Evolutionary conservation across 2,329 filamentous ascomycete genomes (phyloP).

Genomic region (Fusarium albosuccineum): DNA sequence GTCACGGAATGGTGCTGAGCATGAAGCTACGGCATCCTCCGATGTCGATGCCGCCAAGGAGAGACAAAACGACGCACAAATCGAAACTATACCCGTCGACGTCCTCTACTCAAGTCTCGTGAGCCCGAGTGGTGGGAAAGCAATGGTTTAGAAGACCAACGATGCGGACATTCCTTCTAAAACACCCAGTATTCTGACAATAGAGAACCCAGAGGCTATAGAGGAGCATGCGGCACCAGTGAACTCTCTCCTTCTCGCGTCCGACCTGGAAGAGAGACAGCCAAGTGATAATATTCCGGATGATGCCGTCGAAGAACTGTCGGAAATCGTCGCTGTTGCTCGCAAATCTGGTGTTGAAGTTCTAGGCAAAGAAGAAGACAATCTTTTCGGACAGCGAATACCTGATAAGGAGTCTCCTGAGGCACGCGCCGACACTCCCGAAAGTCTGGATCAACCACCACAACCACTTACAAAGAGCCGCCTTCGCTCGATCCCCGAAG

Average conservation of each 20-base stretch:
- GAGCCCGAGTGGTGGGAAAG: conserved; percentile 17
- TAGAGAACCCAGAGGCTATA: not conserved
- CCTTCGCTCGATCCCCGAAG: conserved; percentile 23
- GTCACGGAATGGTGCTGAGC: not conserved
- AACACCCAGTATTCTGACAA: conserved; percentile 5
- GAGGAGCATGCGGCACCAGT: not conserved
- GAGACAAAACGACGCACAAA: not conserved
- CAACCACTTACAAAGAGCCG: conserved; percentile 27
- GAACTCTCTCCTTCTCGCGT: not conserved
- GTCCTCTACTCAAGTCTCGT: conserved; percentile 25
- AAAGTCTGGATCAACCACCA: conserved; percentile 2
- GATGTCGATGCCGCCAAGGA: not conserved
- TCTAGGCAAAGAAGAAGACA: not conserved
- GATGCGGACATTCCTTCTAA: conserved; percentile 9
- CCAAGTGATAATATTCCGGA: not conserved
- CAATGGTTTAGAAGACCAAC: conserved; percentile 32
- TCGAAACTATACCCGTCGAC: conserved; percentile 1
- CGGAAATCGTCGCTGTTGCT: not conserved
- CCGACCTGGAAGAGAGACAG: not conserved
- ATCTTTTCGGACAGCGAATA: not conserved
- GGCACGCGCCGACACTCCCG: not conserved
- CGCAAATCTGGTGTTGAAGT: not conserved
- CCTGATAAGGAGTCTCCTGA: not conserved
- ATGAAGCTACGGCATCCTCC: not conserved
- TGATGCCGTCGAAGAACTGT: conserved; percentile 4